A percentile compares a stretch with the other conserved stretches of the same genome.
Conservation (phyloP, 176 grass and related monocot species). For the Olyra latifolia region DNA sequence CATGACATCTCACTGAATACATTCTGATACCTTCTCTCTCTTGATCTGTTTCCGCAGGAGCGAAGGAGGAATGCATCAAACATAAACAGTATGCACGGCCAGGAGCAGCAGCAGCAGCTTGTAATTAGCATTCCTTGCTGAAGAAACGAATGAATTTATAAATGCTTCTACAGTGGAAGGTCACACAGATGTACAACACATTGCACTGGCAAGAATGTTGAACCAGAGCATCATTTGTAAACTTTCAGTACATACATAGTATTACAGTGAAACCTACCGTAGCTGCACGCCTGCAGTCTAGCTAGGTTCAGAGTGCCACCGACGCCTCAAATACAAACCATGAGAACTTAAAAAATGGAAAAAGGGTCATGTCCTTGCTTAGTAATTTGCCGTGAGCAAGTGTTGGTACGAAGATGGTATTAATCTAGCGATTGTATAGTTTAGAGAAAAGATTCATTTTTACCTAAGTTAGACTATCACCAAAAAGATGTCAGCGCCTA, state of each 20-base stretch:
- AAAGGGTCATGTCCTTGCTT: not conserved
- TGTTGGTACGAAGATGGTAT: not conserved
- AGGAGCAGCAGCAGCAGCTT: slow-evolving; percentile 31
- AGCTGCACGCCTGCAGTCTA: slow-evolving; percentile 2
- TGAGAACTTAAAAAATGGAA: not conserved
- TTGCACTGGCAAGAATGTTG: slow-evolving; percentile 8
- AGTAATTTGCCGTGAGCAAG: not conserved
- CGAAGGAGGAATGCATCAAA: slow-evolving; percentile 55
- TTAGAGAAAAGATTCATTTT: not conserved
- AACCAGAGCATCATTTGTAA: slow-evolving; percentile 25
- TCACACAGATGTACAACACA: slow-evolving; percentile 13
- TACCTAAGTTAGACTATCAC: not conserved
- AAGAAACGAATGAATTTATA: slow-evolving; percentile 11
- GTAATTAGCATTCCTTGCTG: slow-evolving; percentile 22
- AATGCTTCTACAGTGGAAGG: not conserved
- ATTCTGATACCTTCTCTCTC: not conserved
- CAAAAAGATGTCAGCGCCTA: not conserved
- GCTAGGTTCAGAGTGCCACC: not conserved
- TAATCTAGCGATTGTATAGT: not conserved
- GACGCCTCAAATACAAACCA: not conserved
- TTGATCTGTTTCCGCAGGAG: slow-evolving; percentile 37
- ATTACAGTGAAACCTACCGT: slow-evolving; percentile 3
- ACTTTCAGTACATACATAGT: not conserved
- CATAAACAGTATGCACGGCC: slow-evolving; percentile 2
- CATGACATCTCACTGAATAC: not conserved